Base-by-base conservation (phyloP, 345 rosid species). In the Zanthoxylum bungeanum region DNA sequence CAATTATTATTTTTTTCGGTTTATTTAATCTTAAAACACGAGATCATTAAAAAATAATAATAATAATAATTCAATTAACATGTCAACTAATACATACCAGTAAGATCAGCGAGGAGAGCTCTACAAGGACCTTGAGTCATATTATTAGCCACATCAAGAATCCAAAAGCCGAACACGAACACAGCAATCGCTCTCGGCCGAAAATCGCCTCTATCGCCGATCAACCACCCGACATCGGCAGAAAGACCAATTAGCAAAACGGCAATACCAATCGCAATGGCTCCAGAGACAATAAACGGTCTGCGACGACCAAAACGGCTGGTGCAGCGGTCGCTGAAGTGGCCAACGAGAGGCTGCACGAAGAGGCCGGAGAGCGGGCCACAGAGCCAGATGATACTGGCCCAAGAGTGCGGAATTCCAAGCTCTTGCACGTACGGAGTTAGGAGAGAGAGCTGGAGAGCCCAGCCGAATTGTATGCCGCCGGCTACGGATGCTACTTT, bases 381-480 rank as follows among this genome's bases (percentile, higher is more conserved):
- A 72, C 99, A 95, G 6, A 95, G 91, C 99, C 99, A 92, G 56
- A 95, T 92, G 34, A 91, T 73, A 70, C 99, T 95, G 24, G 99
- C 93, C 99, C 97, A 95, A 51, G 89, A 85, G 81, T 95, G 98
- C 1, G 97, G 97, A 51, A 92, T 92, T 65, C 99, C 99, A 10
- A 95, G 89, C 93, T 91, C 96, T 71, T 95, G 99, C 14, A 95
- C 99, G 66, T 92, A 95, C 4, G 99, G 98, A 1, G 98, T 92
- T 44, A 92, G 85, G 25, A 95, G 83, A 12, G 99, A 95, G 36
- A 95, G 97, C 89, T 95, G 98, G 12, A 95, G 82, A 1, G 99
- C 98, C 99, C 98, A 95, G 0, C 99, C 97, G 88, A 95, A 95
- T 39, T 93, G 98, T 44, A 95, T 93, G 19, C 99, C 99, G 36